Evolutionary conservation across 1,284 basidiomycete genomes (phyloP).

Genomic region (Ganoderma leucocontextum): DNA sequence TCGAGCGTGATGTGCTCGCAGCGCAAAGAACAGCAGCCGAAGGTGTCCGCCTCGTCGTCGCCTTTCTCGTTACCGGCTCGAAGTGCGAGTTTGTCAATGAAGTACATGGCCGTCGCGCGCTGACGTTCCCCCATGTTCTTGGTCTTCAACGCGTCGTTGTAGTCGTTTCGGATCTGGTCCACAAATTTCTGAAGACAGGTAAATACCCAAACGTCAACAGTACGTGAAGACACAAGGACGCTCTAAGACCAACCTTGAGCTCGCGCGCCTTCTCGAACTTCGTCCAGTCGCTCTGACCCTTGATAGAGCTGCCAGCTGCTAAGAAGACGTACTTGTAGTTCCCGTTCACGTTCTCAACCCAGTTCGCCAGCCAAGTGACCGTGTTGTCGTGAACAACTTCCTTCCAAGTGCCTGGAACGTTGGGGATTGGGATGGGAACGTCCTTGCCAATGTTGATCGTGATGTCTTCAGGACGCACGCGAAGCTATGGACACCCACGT

Average conservation of each 20-base stretch:
- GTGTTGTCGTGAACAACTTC: conserved; percentile 89
- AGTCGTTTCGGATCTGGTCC: conserved; percentile 88
- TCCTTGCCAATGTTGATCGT: conserved; percentile 90
- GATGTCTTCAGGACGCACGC: conserved; percentile 93
- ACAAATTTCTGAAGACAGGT: conserved; percentile 78
- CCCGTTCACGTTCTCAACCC: conserved; percentile 95
- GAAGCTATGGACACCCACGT: conserved; percentile 57
- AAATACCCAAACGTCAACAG: background rate
- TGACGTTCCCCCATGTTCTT: conserved; percentile 95
- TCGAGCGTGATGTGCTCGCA: conserved; percentile 94
- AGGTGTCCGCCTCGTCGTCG: conserved; percentile 97
- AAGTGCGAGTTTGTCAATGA: conserved; percentile 94
- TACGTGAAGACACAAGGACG: background rate
- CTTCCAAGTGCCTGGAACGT: conserved; percentile 90
- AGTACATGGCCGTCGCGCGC: conserved; percentile 96
- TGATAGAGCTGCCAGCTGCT: conserved; percentile 92
- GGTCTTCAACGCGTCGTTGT: conserved; percentile 82
- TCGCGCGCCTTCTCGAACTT: conserved; percentile 98
- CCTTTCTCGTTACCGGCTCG: conserved; percentile 99
- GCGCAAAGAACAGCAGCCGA: conserved; percentile 95
- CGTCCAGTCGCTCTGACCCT: conserved; percentile 94
- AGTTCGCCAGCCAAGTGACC: conserved; percentile 97
- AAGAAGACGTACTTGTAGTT: conserved; percentile 97
- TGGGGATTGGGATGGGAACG: conserved; percentile 80
- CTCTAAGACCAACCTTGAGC: conserved; percentile 72